Evolutionary conservation across 1,284 basidiomycete species (phyloP), one percentile per base, ranked within the genome.

Genomic region (Neotropicomus parvogracilis): DNA sequence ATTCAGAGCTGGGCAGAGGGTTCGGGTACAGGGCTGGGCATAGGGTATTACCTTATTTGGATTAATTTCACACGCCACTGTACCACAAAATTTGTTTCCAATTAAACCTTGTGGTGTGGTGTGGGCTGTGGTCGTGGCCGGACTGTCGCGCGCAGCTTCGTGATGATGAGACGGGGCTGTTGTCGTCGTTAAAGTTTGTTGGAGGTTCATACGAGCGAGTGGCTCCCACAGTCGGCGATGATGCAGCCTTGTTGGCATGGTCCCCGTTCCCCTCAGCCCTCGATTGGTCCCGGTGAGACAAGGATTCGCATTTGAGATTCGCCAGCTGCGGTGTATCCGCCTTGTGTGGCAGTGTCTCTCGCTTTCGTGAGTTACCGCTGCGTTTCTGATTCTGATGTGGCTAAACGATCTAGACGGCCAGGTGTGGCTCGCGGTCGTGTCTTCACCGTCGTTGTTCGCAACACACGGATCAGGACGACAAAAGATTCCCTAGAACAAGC

Each of bases 1-100:
- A 75, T 72, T 67, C 62, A 64, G 66, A 63, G 62, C 68, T 66
- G 73, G 73, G 74, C 74, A 75, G 60, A 75, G 73, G 73, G 73
- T 75, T 74, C 66, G 65, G 67, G 67, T 46, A 66, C 49, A 69
- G 64, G 64, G 67, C 55, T 60, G 64, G 64, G 64, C 50, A 20
- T 16, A 65, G 64, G 64, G 64, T 52, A 66, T 68, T 54, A 16
- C 64, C 62, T 54, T 55, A 43, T 9, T 4, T 38, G 46, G 44
- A 1, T 0, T 0, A 0, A 5, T 26, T 40, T 60, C 44, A 38
- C 65, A 66, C 66, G 65, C 64, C 65, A 59, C 59, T 41, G 2
- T 16, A 17, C 31, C 14, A 54, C 44, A 54, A 49, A 48, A 44
- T 41, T 41, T 34, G 7, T 29, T 24, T 44, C 48, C 21, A 12